phyloP scores from a whole-genome alignment of 2,329 filamentous ascomycete species.

The Pseudophaeomoniella oleicola region DNA sequence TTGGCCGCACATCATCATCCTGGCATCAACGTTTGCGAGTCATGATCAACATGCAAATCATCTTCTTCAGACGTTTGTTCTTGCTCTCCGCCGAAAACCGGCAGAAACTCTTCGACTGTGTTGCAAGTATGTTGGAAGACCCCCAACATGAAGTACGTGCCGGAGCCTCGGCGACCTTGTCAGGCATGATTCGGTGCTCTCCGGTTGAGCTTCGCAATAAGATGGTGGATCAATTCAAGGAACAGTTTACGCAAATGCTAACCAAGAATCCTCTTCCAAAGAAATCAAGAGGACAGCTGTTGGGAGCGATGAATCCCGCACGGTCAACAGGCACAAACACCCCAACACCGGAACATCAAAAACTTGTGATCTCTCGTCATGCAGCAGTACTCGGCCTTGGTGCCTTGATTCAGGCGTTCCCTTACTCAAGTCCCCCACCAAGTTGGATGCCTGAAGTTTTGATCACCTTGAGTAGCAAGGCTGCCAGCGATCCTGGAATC shows the following conservation, averaged over 20 bases:
- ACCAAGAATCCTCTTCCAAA: constrained; percentile 77
- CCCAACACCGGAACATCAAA: constrained; percentile 43
- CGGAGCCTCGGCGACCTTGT: constrained; percentile 80
- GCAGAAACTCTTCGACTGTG: constrained; percentile 70
- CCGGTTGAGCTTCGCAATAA: constrained; percentile 63
- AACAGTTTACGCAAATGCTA: constrained; percentile 66
- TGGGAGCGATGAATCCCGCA: constrained; percentile 19
- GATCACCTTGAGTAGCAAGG: constrained; percentile 67
- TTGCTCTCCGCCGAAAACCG: constrained; percentile 63
- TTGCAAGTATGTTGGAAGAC: constrained; percentile 91
- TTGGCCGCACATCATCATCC: constrained; percentile 67
- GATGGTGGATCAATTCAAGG: constrained; percentile 61
- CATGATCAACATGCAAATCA: constrained; percentile 95
- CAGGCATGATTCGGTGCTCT: constrained; percentile 96
- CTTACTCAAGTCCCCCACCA: constrained; percentile 85
- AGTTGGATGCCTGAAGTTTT: constrained; percentile 88
- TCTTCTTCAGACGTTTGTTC: constrained; percentile 95
- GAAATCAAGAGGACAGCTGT: constrained; percentile 25
- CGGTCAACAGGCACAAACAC: constrained; percentile 30
- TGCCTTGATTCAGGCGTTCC: constrained; percentile 86
- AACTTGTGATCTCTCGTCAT: constrained; percentile 68
- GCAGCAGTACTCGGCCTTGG: constrained; percentile 85
- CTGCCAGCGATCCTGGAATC: constrained; percentile 76
- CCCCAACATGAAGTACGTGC: constrained; percentile 85
- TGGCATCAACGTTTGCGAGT: constrained; percentile 95